Base-by-base conservation (phyloP, 768 basidiomycete species). In the Rhodocollybia butyracea region DNA sequence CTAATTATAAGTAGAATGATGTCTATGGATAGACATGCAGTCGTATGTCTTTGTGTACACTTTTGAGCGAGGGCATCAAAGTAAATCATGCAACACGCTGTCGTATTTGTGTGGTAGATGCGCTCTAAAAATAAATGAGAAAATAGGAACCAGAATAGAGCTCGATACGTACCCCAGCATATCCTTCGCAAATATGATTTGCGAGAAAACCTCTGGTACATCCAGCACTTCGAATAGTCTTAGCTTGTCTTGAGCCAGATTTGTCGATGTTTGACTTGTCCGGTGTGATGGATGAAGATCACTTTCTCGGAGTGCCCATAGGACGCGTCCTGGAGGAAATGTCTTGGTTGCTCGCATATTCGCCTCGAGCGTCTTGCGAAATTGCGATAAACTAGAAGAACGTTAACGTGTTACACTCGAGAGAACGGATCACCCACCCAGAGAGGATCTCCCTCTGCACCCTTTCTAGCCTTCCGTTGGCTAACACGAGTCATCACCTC, bases 21-120 rank as follows among this genome's bases (percentile, higher is more conserved):
- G n/a, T n/a, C n/a, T n/a, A n/a, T n/a, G n/a, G n/a, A n/a, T n/a
- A n/a, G n/a, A n/a, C n/a, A n/a, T n/a, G n/a, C n/a, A n/a, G n/a
- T n/a, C n/a, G n/a, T n/a, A n/a, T n/a, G n/a, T n/a, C n/a, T n/a
- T n/a, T n/a, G n/a, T n/a, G n/a, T n/a, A n/a, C n/a, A n/a, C n/a
- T n/a, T n/a, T n/a, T n/a, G n/a, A n/a, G n/a, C n/a, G n/a, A n/a
- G 39, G 21, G 17, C 4, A 48, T 73, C 64, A 87, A 32, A 87
- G 67, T 36, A 90, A 68, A 64, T 90, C 87, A 58, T 89, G 86
- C 45, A 92, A 65, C 30, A 84, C 84, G 56, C 77, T 76, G 64
- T 92, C 91, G 61, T 93, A 93, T 60, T 86, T 85, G 63, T 93
- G 85, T 21, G 91, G 89, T 71, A 91, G 71, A 66, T 91, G 89